Conservation (phyloP, 495 filamentous ascomycete genomes). For the Aspergillus nidulans region DNA sequence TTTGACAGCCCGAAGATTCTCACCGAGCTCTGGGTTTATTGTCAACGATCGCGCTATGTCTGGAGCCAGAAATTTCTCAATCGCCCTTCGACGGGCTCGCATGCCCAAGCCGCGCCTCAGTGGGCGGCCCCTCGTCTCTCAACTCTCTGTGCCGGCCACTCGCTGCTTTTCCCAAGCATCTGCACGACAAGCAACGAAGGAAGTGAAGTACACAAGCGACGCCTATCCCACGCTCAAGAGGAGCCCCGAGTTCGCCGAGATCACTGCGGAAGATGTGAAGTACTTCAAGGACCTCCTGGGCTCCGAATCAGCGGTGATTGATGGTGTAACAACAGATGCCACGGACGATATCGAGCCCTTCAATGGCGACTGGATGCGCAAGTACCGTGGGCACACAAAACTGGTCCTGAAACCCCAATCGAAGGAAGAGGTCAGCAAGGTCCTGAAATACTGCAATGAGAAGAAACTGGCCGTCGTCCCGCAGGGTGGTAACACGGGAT, state of each 20-base stretch:
- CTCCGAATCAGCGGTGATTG: constrained; percentile 71
- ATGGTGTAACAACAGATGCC: constrained; percentile 69
- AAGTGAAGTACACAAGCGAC: constrained; percentile 73
- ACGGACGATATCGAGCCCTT: constrained; percentile 81
- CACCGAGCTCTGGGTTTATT: background rate
- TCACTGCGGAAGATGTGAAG: constrained; percentile 71
- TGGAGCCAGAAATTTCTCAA: constrained; percentile 33
- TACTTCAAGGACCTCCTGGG: constrained; percentile 76
- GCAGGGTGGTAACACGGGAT: constrained; percentile 92
- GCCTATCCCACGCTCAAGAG: constrained; percentile 80
- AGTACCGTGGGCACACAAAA: constrained; percentile 86
- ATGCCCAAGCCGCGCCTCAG: constrained; percentile 30
- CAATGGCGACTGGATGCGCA: constrained; percentile 99
- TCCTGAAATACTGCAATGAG: constrained; percentile 90
- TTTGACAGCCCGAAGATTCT: background rate
- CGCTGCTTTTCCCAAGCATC: constrained; percentile 37
- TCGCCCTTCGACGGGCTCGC: constrained; percentile 38
- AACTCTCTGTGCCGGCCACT: constrained; percentile 19
- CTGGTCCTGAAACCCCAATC: constrained; percentile 80
- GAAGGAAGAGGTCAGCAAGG: constrained; percentile 80
- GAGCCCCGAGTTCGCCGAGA: constrained; percentile 62
- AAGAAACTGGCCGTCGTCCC: constrained; percentile 90
- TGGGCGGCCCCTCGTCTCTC: constrained; percentile 21
- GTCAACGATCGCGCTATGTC: constrained; percentile 29
- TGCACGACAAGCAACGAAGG: constrained; percentile 35